These are phyloP conservation scores for Penicillium robsamsonii DNA, from an alignment of 495 filamentous ascomycete genomes.

Conservation along the genomic window DNA sequence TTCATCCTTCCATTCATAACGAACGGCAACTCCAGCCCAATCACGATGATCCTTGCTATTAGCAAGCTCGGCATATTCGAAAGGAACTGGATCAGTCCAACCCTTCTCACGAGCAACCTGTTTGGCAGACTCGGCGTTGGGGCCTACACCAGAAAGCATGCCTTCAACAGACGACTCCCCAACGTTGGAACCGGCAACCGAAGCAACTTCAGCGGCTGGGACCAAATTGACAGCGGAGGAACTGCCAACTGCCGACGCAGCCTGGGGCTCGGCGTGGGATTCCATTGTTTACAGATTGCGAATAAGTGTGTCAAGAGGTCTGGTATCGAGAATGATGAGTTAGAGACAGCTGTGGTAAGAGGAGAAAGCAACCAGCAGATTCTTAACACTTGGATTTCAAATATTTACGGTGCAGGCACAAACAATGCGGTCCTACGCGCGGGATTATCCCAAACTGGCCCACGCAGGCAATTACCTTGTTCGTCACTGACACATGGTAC, in stretches of 20 bases:
- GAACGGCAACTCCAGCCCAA: constrained; percentile 58
- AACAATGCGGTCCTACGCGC: no score
- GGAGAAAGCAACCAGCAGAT: no score
- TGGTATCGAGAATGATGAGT: neutral
- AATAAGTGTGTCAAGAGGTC: no score
- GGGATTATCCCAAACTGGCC: no score
- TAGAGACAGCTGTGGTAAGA: neutral
- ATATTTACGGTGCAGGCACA: no score
- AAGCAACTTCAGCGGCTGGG: neutral
- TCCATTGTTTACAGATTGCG: neutral
- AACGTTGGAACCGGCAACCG: neutral
- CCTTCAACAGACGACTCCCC: neutral
- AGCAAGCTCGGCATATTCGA: constrained; percentile 52
- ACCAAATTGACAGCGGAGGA: neutral
- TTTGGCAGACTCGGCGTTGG: neutral
- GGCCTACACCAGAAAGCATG: constrained; percentile 5
- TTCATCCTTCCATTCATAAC: constrained; percentile 85
- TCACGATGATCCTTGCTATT: constrained; percentile 28
- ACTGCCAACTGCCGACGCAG: neutral
- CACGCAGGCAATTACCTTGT: no score
- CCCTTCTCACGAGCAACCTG: constrained; percentile 38
- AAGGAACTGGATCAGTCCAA: constrained; percentile 53
- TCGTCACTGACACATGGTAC: no score
- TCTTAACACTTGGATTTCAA: no score
- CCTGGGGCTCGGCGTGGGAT: neutral